phyloP scores from a whole-genome alignment of 2,329 filamentous ascomycete genomes.

The Scedosporium dehoogii region DNA sequence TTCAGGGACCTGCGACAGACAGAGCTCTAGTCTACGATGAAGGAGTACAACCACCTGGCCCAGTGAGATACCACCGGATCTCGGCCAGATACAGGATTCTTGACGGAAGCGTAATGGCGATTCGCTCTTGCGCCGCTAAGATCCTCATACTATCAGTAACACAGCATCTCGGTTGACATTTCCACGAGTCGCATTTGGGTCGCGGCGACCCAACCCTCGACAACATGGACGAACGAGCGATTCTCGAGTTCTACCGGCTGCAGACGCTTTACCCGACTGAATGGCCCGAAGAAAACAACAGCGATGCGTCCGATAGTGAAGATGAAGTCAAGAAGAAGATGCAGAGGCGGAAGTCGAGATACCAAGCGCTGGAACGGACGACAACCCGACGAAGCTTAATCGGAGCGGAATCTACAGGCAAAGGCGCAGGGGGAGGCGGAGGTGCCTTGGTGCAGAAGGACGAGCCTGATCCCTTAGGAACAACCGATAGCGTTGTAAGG shows the following conservation, averaged over 20 bases:
- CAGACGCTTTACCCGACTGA: conserved; percentile 66
- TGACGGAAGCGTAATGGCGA: not conserved
- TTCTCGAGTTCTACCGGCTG: conserved; percentile 86
- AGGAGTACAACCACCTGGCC: no score
- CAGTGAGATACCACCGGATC: not conserved
- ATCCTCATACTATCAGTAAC: not conserved
- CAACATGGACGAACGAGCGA: conserved; percentile 57
- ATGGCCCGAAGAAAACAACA: conserved; percentile 77
- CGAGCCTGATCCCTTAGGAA: conserved; percentile 86
- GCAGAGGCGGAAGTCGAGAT: conserved; percentile 63
- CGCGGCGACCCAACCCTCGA: not conserved
- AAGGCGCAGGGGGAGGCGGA: conserved; percentile 51
- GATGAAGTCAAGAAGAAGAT: conserved; percentile 38
- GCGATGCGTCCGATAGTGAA: conserved; percentile 53
- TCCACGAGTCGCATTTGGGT: not conserved
- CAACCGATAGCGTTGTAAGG: conserved; percentile 74
- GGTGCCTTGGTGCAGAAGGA: conserved; percentile 80
- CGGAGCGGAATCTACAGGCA: conserved; percentile 56
- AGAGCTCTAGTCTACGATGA: no score
- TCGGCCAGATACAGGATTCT: not conserved
- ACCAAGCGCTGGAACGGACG: conserved; percentile 71
- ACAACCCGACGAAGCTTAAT: conserved; percentile 60
- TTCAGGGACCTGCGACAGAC: no score
- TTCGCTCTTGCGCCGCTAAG: not conserved
- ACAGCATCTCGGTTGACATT: not conserved